phyloP scores from a whole-genome alignment of 305 asterid genomes.

The Solanum hybrid region DNA sequence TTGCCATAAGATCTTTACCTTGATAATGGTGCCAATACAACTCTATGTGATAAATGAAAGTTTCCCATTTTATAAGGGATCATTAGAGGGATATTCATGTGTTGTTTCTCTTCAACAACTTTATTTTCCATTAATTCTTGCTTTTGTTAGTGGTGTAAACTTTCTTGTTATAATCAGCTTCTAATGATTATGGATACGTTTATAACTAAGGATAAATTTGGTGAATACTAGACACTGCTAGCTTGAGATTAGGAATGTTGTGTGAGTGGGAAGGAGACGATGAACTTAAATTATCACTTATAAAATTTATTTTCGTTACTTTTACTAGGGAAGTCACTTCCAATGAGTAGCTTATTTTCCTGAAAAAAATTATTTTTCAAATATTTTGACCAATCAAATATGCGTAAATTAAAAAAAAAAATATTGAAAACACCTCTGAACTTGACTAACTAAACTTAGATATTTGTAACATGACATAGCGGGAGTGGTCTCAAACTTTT shows the following conservation, averaged over 20 bases:
- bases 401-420: no score
- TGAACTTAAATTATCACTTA: neutral
- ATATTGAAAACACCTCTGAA: no score
- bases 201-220: neutral
- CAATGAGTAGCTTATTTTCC: no score
- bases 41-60: constrained; percentile 11
- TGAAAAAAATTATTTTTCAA: no score
- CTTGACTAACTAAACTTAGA: no score
- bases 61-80: neutral
- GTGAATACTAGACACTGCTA: neutral
- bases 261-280: no score
- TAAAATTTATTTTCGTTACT: no score
- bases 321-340: neutral
- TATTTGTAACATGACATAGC: no score
- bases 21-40: constrained; percentile 44
- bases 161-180: neutral
- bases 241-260: neutral
- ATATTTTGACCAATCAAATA: no score
- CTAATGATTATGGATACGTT: neutral
- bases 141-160: neutral
- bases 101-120: neutral
- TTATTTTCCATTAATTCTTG: neutral
- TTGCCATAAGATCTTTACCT: constrained; percentile 43
- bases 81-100: neutral
- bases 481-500: no score